phyloP scores from a whole-genome alignment of 495 filamentous ascomycete genomes.

The Trichoderma erinaceum region DNA sequence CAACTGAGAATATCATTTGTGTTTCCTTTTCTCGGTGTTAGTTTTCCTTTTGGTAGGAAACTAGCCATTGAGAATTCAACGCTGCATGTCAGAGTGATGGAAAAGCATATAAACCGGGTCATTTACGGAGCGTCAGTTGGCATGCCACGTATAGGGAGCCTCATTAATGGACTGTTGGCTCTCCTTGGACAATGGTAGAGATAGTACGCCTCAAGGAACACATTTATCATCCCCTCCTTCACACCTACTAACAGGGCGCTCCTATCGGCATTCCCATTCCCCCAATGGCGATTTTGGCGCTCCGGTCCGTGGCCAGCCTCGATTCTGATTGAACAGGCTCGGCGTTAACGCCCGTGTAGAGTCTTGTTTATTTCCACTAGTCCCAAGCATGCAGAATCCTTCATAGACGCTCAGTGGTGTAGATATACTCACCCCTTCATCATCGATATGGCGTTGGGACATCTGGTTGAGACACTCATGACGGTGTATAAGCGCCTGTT shows the following conservation, averaged over 20 bases:
- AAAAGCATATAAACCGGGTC: background rate
- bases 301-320: background rate
- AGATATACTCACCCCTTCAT: slow-evolving; percentile 5
- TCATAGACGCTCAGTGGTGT: background rate
- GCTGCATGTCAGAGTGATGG: background rate
- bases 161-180: background rate
- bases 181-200: background rate
- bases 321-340: background rate
- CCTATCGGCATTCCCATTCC: background rate
- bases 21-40: background rate
- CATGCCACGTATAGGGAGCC: background rate
- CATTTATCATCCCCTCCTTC: background rate
- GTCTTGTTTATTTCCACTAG: background rate
- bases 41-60: background rate
- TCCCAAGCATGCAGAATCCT: background rate
- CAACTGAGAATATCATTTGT: too few species aligned
- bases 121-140: background rate
- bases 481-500: background rate
- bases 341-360: background rate
- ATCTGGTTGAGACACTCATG: background rate
- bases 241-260: background rate
- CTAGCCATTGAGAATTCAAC: background rate
- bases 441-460: background rate
- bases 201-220: background rate
- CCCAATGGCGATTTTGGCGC: background rate